Evolutionary conservation across 768 basidiomycete genomes (phyloP).

Genomic region (Pleurotus salmoneostramineus): DNA sequence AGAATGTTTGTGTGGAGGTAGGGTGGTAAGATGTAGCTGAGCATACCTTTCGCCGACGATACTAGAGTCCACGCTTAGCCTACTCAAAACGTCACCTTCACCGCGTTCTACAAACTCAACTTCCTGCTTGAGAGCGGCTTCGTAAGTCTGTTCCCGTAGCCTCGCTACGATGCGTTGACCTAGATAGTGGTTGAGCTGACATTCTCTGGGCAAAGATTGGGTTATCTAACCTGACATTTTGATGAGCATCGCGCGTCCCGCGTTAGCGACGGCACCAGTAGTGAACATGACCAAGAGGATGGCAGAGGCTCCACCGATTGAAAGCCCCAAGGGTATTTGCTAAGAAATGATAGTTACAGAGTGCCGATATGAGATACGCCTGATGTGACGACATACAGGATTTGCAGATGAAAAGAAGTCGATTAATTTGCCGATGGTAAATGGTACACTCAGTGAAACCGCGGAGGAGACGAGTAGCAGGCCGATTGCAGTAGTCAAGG

Average conservation of each 20-base stretch:
- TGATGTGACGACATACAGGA: constrained; percentile 49
- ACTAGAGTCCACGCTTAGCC: constrained; percentile 86
- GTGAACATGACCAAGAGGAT: constrained; percentile 75
- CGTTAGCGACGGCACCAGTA: constrained; percentile 84
- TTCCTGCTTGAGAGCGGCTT: constrained; percentile 83
- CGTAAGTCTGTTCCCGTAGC: constrained; percentile 77
- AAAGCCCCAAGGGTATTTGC: constrained; percentile 79
- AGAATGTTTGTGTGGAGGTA: constrained; percentile 1
- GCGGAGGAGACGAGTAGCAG: constrained; percentile 83
- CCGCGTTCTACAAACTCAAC: constrained; percentile 91
- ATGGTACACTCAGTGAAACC: constrained; percentile 89
- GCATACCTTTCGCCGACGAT: constrained; percentile 89
- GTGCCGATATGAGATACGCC: neutral
- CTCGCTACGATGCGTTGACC: constrained; percentile 91
- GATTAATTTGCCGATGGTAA: constrained; percentile 91
- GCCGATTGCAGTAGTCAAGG: constrained; percentile 71
- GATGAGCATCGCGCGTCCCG: constrained; percentile 81
- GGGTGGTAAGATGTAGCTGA: neutral
- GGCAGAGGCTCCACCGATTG: constrained; percentile 75
- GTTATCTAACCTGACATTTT: constrained; percentile 63
- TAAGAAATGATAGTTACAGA: constrained; percentile 17
- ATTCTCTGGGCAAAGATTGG: neutral
- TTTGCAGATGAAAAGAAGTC: constrained; percentile 81
- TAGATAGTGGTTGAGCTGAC: neutral
- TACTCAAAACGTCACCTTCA: constrained; percentile 90